Percentiles rank a stretch among this genome's conserved stretches.
These are phyloP conservation scores for Lentinus tigrinus DNA, from an alignment of 768 basidiomycete species.

Conservation along the genomic window DNA sequence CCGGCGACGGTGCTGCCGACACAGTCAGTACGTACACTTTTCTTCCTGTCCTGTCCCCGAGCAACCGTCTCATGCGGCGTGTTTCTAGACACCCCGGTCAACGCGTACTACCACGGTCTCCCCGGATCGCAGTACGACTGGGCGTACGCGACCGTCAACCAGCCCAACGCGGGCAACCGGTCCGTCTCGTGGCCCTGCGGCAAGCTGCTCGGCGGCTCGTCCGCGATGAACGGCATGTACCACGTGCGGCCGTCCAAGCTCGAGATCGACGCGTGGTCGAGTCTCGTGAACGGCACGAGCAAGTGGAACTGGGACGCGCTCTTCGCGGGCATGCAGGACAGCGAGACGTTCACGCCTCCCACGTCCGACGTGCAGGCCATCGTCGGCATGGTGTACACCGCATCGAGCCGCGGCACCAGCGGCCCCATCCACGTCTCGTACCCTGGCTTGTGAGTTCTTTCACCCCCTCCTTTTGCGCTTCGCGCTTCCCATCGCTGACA, in stretches of 20 bases:
- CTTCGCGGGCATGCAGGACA: slow-evolving; percentile 44
- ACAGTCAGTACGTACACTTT: slow-evolving; percentile 7
- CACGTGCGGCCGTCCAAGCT: slow-evolving; percentile 50
- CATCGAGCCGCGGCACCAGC: slow-evolving; percentile 46
- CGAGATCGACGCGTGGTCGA: slow-evolving; percentile 48
- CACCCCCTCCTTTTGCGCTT: neutral
- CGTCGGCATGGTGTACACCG: slow-evolving; percentile 45
- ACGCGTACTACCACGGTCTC: slow-evolving; percentile 53
- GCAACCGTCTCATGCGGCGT: neutral
- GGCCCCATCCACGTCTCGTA: slow-evolving; percentile 52
- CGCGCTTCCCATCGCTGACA: slow-evolving; percentile 19
- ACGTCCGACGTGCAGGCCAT: slow-evolving; percentile 34
- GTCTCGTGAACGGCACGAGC: slow-evolving; percentile 38
- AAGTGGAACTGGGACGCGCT: slow-evolving; percentile 49
- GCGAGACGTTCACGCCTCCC: slow-evolving; percentile 60
- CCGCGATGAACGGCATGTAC: slow-evolving; percentile 72
- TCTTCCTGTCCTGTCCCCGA: neutral
- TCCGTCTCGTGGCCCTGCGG: slow-evolving; percentile 58
- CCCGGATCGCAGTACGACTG: slow-evolving; percentile 52
- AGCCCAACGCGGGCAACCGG: slow-evolving; percentile 44
- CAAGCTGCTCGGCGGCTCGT: slow-evolving; percentile 66
- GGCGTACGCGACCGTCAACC: slow-evolving; percentile 49
- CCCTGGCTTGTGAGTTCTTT: slow-evolving; percentile 48
- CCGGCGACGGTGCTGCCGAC: slow-evolving; percentile 37
- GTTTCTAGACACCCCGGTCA: slow-evolving; percentile 44